Base-by-base conservation (phyloP, 108 stramenopile species). In the Discostella pseudostelligera region DNA sequence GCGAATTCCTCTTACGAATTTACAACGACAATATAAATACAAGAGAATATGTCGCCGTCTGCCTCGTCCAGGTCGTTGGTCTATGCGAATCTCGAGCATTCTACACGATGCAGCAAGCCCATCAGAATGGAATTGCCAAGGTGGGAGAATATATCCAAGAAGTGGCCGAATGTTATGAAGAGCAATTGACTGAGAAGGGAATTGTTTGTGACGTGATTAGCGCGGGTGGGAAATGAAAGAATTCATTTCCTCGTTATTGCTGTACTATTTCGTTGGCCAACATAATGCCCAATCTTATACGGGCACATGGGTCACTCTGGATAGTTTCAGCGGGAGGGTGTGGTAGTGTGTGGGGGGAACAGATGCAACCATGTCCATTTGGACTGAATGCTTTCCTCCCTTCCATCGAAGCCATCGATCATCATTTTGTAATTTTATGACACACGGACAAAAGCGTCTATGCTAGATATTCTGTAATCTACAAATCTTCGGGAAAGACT, bases 1-100 rank as follows among this genome's bases (percentile, higher is more conserved):
- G 46, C 29, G 48, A 59, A 0, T 93, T 85, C 87, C 83, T 87
- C 71, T 85, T 93, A 16, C 81, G 88, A 29, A 86, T 93, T 49
- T 89, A 87, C 80, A 93, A 93, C 76, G 92, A 93, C 48, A 83
- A 84, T 12, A 56, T 86, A 51, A 93, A 93, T 60, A 93, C 88
- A 32, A 56, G 88, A 49, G 92, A 93, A 65, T 82, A 85, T 47
- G 91, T 93, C 3, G 87, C 91, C 10, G 82, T 84, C 20, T 81
- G 85, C 10, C 79, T 93, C 19, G 84, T 88, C n/a, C 84, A 88
- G 62, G 76, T 89, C 9, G 84, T 84, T 0, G 92, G 92, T 0
- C 68, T 87, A 36, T 76, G 75, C 0, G 92, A 93, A 50, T 67
- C 83, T 45, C 51, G 59, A 14, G 88, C 92, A 9, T 93, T 84